Base-by-base conservation (phyloP, 2,329 filamentous ascomycete genomes). In the Aspergillus pseudotamarii region DNA sequence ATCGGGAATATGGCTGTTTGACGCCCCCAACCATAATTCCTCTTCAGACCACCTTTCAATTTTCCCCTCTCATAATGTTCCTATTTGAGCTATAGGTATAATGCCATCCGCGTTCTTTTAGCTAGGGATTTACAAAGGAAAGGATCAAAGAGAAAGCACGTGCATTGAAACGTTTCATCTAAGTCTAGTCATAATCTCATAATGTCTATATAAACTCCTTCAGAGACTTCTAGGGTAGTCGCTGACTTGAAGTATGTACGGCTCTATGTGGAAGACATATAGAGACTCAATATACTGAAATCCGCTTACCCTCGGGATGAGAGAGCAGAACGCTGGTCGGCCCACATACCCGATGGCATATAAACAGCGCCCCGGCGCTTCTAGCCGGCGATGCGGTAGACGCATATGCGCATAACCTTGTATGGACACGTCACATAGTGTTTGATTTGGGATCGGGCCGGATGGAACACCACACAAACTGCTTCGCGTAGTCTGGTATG, bases 181-280 rank as follows among this genome's bases (percentile, higher is more conserved):
- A 59, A 28, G 19, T 59, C 57, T 59, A 51, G 32, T 59, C 57
- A 41, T 59, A 38, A 59, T 41, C 57, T 26, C 51, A 26, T 55
- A 38, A 59, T 32, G 9, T 48, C 43, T 50, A 48, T 59, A 51
- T 50, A 36, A 41, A 58, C 28, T 14, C 32, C 41, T 19, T 10
- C 10, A 14, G 23, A 36, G 41, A 32, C 26, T 50, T 36, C 56
- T 46, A 32, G 41, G 9, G 51, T 28, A 58, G 10, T 21, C 45
- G 57, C 46, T 50, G n/a, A 32, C 57, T 36, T 30, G 41, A 43
- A 34, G 48, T 58, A 55, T 55, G 34, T 55, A 26, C 51, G 6
- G 21, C 34, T 16, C 32, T 36, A n/a, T 30, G 23, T 21, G 11
- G 6, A 55, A 26, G 10, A 38, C 21, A 55, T 38, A 34, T 23